Percentiles rank a stretch among this genome's conserved stretches.
These are phyloP conservation scores for Marchantia polymorpha DNA, from an alignment of 225 moss, liverwort and hornwort genomes.

Conservation along the genomic window DNA sequence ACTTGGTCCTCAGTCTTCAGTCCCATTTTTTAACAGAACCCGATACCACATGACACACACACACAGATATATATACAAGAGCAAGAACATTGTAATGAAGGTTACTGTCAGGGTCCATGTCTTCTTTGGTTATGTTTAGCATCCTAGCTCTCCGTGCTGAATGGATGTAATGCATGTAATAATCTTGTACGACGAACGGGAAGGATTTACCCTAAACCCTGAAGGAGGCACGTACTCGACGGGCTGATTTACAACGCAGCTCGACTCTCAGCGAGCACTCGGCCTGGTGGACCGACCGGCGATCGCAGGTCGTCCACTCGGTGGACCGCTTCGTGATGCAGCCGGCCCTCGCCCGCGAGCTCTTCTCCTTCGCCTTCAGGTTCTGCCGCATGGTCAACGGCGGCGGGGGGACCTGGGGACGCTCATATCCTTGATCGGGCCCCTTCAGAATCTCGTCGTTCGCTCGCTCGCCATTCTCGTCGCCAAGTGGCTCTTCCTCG, in stretches of 20 bases:
- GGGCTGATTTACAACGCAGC: slow-evolving; percentile 3
- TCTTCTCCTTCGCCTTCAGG: not conserved
- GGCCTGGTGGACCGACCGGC: slow-evolving; percentile 1
- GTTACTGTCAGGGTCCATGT: no score
- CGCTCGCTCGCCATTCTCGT: not conserved
- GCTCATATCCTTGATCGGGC: not conserved
- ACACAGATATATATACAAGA: no score
- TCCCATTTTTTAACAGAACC: no score
- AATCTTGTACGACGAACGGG: no score
- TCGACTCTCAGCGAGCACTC: not conserved
- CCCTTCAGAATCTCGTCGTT: not conserved
- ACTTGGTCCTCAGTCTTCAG: no score
- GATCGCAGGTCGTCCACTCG: not conserved
- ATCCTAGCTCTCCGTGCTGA: no score
- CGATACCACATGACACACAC: no score
- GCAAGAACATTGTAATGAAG: no score
- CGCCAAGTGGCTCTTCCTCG: not conserved
- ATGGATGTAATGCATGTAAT: no score
- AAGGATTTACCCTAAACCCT: no score
- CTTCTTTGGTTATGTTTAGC: no score
- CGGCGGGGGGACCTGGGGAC: not conserved
- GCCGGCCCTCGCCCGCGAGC: slow-evolving; percentile 8
- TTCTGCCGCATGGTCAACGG: not conserved
- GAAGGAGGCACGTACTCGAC: not conserved
- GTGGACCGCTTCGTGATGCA: not conserved